Base-by-base conservation (phyloP, 148 eudicot genomes). In the Silene uniflora region DNA sequence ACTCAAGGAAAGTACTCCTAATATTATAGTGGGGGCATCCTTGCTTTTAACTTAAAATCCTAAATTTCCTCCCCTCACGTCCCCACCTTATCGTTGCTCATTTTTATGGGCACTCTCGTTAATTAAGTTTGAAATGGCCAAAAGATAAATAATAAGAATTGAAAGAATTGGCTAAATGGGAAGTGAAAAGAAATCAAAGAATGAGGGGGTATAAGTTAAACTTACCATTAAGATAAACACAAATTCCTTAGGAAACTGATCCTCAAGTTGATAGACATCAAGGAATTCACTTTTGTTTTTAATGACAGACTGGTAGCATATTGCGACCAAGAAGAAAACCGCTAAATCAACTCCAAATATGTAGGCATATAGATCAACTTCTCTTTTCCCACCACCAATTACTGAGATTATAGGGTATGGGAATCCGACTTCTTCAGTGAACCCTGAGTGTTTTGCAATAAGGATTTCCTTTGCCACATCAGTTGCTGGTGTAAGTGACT, bases 181-280 rank as follows among this genome's bases (percentile, higher is more conserved):
- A 27, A 27, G 29, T 27, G 29, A 27, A 1, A 27, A 27, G 2
- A 27, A 27, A 27, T 27, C 29, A 27, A 2, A 27, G 29, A 27
- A 27, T 27, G 29, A 27, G 29, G 29, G 29, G 1, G 29, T 27
- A 27, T 27, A 32, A 32, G 5, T 6, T 61, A 73, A 60, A 66
- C 86, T 80, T 84, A 89, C 97, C 97, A 95, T 92, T 46, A 95
- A 83, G 63, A 90, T 88, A 79, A 88, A 90, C 59, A 95, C 99
- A 79, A 80, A 95, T 76, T 95, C 99, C 85, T 87, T 95, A 2
- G 99, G 97, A 54, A 95, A 95, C 67, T 95, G 99, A 80, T 95
- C 99, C 86, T 95, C 99, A 79, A 92, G 97, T 87, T 95, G 99
- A 84, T 92, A 95, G 64, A 90, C 96, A 74, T 89, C 99, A 32